Evolutionary conservation across 2,329 filamentous ascomycete species (phyloP), one percentile per base, ranked within the genome.

Genomic region (Sphaerulina musiva): DNA sequence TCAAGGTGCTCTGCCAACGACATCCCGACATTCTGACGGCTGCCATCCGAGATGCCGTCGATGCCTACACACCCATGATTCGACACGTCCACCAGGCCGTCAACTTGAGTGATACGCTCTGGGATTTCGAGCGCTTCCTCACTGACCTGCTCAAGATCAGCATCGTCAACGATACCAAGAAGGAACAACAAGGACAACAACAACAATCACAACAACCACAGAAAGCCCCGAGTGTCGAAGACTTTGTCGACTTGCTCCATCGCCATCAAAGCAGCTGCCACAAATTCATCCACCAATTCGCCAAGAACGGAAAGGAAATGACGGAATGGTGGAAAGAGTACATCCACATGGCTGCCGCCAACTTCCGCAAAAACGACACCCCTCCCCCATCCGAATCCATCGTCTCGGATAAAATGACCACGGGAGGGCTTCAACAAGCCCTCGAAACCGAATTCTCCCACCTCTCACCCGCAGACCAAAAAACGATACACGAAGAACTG

Each of bases 51-150:
- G 84, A 89, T 54, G 69, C 77, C 0, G 79, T 90, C 5, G 74
- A 78, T 0, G 83, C 84, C 1, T 88, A 87, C 60, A 87, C 90
- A 49, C 86, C 86, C 0, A 82, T 90, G 55, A 88, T 93, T 53
- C 78, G 87, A 20, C 73, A 77, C 2, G 74, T 91, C 6, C 88
- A 92, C 66, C 80, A 86, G 51, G 79, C 80, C 2, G 79, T 90
- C 23, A 85, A 91, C 63, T 76, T 92, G 5, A 81, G 81, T 34
- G 82, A 82, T 39, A 86, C 87, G 17, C 69, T 92, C 6, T 77
- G 78, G 38, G 82, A 87, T 36, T 74, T 80, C 1, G 82, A 91
- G 66, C 74, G 72, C 8, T 90, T 93, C 63, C 67, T 91, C 20
- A 79, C 80, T 5, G 87, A 90, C 59, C 79, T 91, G 54, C 81